Conservation (phyloP, 2,329 filamentous ascomycete species). For the Metarhizium album region DNA sequence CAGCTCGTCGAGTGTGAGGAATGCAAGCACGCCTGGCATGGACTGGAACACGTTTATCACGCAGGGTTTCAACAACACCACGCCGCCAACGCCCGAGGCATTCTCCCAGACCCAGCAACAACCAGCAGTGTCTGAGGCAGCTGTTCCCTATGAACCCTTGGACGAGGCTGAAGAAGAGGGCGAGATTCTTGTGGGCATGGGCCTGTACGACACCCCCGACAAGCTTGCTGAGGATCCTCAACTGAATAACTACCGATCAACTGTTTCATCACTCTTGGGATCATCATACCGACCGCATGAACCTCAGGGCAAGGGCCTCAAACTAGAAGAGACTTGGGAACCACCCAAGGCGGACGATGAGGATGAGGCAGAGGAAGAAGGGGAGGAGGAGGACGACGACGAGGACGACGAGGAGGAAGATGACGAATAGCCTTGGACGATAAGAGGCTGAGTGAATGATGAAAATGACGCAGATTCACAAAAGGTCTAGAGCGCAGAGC, state of each 20-base stretch:
- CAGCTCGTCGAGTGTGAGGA: conserved; percentile 2
- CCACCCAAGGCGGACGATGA: conserved; percentile 54
- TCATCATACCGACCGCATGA: conserved; percentile 33
- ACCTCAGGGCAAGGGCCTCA: conserved; percentile 60
- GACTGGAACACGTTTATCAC: conserved; percentile 37
- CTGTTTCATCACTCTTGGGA: conserved; percentile 43
- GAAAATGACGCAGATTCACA: no score
- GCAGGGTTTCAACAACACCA: conserved; percentile 35
- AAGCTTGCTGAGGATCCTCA: conserved; percentile 38
- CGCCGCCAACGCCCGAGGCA: conserved; percentile 50
- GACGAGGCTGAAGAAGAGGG: conserved; percentile 48
- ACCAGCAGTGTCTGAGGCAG: conserved; percentile 37
- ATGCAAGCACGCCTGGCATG: conserved; percentile 10
- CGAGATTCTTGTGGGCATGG: conserved; percentile 72
- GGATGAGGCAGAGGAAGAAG: conserved; percentile 37
- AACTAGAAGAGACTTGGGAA: conserved; percentile 72
- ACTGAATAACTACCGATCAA: conserved; percentile 43
- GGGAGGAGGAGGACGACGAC: conserved; percentile 25
- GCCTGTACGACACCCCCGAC: conserved; percentile 65
- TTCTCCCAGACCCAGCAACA: conserved; percentile 42
- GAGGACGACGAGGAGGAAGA: conserved; percentile 26
- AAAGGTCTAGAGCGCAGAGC: no score
- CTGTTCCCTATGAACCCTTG: conserved; percentile 36
- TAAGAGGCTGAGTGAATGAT: no score
- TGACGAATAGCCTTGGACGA: conserved; percentile 11